phyloP scores from a whole-genome alignment of 768 basidiomycete species.

The Terana coerulea region DNA sequence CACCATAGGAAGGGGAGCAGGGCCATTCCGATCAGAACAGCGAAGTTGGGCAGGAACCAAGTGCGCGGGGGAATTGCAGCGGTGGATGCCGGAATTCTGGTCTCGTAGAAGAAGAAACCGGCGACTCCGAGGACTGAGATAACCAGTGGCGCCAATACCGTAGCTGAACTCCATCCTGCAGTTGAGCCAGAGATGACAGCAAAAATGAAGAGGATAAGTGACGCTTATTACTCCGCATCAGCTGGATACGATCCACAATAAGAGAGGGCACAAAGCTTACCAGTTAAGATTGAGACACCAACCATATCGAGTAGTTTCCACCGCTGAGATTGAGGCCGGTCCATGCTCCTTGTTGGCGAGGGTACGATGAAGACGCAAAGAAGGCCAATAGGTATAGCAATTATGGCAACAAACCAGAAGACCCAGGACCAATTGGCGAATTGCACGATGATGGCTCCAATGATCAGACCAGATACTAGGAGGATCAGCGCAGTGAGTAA shows the following conservation, averaged over 20 bases:
- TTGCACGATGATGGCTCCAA: slow-evolving; percentile 35
- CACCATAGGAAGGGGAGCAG: slow-evolving; percentile 39
- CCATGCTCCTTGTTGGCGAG: background rate
- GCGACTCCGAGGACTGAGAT: slow-evolving; percentile 34
- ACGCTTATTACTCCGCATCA: slow-evolving; percentile 13
- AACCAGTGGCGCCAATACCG: slow-evolving; percentile 40
- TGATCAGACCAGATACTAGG: slow-evolving; percentile 29
- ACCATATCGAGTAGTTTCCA: slow-evolving; percentile 31
- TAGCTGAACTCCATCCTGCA: slow-evolving; percentile 36
- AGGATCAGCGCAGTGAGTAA: background rate
- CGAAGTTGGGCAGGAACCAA: slow-evolving; percentile 38
- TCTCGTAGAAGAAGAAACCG: slow-evolving; percentile 43
- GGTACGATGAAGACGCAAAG: slow-evolving; percentile 32
- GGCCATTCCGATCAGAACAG: slow-evolving; percentile 32
- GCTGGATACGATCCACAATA: background rate
- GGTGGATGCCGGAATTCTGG: slow-evolving; percentile 28
- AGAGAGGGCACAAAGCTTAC: slow-evolving; percentile 11
- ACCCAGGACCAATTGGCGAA: slow-evolving; percentile 40
- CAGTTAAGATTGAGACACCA: slow-evolving; percentile 34
- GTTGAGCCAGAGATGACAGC: slow-evolving; percentile 38
- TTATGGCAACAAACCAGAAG: slow-evolving; percentile 42
- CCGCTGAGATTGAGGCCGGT: slow-evolving; percentile 15
- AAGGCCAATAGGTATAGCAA: slow-evolving; percentile 30
- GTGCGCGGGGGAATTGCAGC: slow-evolving; percentile 35
- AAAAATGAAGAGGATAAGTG: slow-evolving; percentile 32